Conservation (phyloP, 129 eudicot species). For the Mikania micrantha region DNA sequence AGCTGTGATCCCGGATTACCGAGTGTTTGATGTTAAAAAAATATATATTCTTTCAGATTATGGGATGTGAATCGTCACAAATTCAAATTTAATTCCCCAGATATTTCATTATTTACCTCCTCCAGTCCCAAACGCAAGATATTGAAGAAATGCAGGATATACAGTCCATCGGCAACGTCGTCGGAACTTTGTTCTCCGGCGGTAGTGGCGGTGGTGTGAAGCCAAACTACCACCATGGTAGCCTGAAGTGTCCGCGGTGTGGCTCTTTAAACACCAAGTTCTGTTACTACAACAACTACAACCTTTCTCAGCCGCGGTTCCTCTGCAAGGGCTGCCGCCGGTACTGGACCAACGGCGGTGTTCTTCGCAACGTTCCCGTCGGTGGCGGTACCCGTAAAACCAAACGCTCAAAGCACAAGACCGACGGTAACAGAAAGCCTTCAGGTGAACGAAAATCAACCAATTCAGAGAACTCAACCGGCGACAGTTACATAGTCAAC, state of each 20-base stretch:
- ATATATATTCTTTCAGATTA: neutral
- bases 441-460: neutral
- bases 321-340: slow-evolving; percentile 23
- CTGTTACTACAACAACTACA: slow-evolving; percentile 24
- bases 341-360: slow-evolving; percentile 27
- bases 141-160: neutral
- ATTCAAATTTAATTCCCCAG: neutral
- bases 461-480: neutral
- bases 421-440: neutral
- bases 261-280: slow-evolving; percentile 13
- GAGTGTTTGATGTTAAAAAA: too few relatives aligned
- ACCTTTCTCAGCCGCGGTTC: slow-evolving; percentile 26
- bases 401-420: slow-evolving; percentile 11
- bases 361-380: slow-evolving; percentile 27
- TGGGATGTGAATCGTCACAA: neutral
- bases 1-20: too few relatives aligned
- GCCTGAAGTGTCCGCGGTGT: slow-evolving; percentile 17
- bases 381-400: slow-evolving; percentile 23
- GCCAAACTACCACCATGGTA: too few relatives aligned
- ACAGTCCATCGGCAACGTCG: neutral
- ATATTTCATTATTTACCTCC: neutral
- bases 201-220: neutral
- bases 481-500: neutral
- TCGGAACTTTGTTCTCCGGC: neutral
- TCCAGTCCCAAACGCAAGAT: neutral